Evolutionary conservation across 306 rosid species (phyloP).

Genomic region (Nissolia schottii): DNA sequence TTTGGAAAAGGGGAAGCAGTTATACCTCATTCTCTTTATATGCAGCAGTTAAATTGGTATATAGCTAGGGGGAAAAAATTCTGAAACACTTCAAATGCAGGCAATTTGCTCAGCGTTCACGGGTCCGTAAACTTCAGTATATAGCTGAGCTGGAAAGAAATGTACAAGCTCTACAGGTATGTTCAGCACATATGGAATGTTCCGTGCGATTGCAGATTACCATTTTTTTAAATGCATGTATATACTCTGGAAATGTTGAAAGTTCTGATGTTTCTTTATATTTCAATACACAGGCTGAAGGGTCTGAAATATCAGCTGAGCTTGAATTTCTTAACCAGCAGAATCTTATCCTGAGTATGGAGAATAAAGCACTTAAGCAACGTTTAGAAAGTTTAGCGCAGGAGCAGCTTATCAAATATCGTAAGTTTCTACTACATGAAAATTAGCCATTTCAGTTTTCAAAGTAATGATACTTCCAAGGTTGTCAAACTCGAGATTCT

Average conservation of each 20-base stretch:
- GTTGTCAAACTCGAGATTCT: too few species aligned
- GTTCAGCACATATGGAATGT: constrained; percentile 27
- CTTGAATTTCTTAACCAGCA: constrained; percentile 96
- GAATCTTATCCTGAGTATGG: constrained; percentile 88
- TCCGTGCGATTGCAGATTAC: neutral
- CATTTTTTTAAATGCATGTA: constrained; percentile 2
- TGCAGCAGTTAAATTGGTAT: neutral
- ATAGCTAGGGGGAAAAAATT: neutral
- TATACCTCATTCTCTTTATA: neutral
- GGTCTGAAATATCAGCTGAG: constrained; percentile 90
- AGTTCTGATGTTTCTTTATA: constrained; percentile 24
- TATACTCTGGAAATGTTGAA: constrained; percentile 14
- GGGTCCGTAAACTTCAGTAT: constrained; percentile 97
- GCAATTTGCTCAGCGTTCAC: constrained; percentile 98
- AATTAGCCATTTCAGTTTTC: neutral
- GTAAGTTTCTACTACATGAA: constrained; percentile 49
- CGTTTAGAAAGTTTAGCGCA: constrained; percentile 90
- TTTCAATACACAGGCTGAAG: constrained; percentile 68
- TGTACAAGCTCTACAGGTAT: constrained; percentile 93
- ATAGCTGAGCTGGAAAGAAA: constrained; percentile 98
- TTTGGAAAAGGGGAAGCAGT: neutral
- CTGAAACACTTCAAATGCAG: constrained; percentile 48
- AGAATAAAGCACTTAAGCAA: constrained; percentile 95
- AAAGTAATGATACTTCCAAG: neutral
- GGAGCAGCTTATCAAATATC: constrained; percentile 89